These are phyloP conservation scores for Phoma sp. DNA, from an alignment of 2,329 filamentous ascomycete species.

Conservation along the genomic window DNA sequence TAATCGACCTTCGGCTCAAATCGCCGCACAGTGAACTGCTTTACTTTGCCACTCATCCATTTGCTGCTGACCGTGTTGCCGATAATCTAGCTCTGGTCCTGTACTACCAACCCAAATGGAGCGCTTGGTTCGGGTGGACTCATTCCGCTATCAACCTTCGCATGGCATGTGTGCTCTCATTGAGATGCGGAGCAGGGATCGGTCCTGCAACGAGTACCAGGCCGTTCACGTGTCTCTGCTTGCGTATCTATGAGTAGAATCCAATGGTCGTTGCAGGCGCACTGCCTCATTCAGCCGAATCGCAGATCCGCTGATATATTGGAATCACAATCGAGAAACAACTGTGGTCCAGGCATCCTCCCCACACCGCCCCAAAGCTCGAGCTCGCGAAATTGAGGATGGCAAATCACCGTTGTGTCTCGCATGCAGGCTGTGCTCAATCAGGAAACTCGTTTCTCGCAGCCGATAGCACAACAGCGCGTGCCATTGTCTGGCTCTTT, in stretches of 20 bases:
- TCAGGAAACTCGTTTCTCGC: neutral
- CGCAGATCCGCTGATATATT: neutral
- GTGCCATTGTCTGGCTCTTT: constrained; percentile 17
- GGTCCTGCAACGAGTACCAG: neutral
- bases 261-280: neutral
- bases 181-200: neutral
- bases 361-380: neutral
- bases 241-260: neutral
- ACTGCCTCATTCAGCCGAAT: neutral
- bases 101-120: neutral
- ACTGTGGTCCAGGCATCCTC: neutral
- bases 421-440: constrained; percentile 10
- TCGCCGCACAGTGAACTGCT: neutral
- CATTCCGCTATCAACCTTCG: neutral
- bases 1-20: neutral
- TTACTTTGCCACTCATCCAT: neutral
- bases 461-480: constrained; percentile 24
- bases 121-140: neutral
- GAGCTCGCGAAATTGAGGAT: neutral
- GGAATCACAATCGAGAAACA: neutral
- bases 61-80: neutral
- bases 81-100: neutral
- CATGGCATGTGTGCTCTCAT: neutral
- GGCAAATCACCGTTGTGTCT: constrained; percentile 1
- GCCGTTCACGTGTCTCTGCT: neutral